Percentiles rank a stretch among this genome's conserved stretches.
These are phyloP conservation scores for Clavulina sp. DNA, from an alignment of 768 basidiomycete genomes.

Conservation along the genomic window DNA sequence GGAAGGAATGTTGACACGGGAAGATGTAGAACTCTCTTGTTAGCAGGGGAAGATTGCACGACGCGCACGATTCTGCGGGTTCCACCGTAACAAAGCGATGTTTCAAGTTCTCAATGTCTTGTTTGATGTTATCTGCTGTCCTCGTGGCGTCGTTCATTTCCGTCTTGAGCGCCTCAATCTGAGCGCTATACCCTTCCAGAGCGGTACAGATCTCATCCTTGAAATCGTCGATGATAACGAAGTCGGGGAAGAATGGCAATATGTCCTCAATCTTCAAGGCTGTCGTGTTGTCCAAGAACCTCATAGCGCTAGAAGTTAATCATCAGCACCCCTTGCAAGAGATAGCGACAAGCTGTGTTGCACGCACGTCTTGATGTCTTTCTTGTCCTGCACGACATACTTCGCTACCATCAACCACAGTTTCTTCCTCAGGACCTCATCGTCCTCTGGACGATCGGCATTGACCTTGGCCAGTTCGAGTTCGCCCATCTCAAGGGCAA, in stretches of 20 bases:
- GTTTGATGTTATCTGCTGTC: conserved; percentile 83
- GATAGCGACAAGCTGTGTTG: background rate
- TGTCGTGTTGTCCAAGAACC: conserved; percentile 85
- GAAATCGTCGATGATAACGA: conserved; percentile 98
- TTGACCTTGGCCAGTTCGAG: conserved; percentile 88
- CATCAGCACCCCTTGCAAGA: background rate
- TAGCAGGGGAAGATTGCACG: conserved; percentile 57
- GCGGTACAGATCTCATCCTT: conserved; percentile 97
- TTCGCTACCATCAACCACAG: conserved; percentile 98
- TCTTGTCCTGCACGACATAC: conserved; percentile 94
- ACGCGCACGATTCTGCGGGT: conserved; percentile 67
- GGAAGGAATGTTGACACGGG: conserved; percentile 94
- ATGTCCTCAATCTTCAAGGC: conserved; percentile 97
- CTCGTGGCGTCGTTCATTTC: conserved; percentile 96
- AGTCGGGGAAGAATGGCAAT: conserved; percentile 98
- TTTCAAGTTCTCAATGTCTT: conserved; percentile 69
- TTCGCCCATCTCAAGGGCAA: conserved; percentile 88
- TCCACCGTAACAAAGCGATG: conserved; percentile 88
- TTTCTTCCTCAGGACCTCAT: conserved; percentile 81
- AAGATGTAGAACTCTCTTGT: conserved; percentile 95
- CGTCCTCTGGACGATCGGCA: conserved; percentile 77
- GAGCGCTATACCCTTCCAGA: conserved; percentile 80
- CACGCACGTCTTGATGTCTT: conserved; percentile 92
- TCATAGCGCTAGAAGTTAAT: conserved; percentile 59
- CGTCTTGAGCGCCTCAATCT: conserved; percentile 72